These are phyloP conservation scores for Claviceps sp. DNA, from an alignment of 2,329 filamentous ascomycete genomes.

Conservation along the genomic window DNA sequence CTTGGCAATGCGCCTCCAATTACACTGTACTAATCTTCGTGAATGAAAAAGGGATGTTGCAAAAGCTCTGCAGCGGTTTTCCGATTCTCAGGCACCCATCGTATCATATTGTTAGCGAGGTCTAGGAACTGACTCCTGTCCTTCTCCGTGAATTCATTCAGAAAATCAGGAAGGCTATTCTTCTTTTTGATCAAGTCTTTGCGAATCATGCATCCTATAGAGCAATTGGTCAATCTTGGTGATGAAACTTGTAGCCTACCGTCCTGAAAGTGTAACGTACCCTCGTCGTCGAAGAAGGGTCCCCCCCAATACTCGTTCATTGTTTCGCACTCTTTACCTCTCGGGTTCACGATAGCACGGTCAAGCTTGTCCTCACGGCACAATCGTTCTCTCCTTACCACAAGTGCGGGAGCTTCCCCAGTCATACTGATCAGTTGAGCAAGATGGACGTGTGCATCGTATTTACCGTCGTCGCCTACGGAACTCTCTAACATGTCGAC, in stretches of 20 bases:
- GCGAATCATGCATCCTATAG: conserved; percentile 6
- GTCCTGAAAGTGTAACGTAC: not conserved
- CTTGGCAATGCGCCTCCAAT: too few species aligned
- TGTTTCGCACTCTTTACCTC: not conserved
- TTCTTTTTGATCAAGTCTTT: conserved; percentile 5
- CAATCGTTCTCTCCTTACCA: conserved; percentile 8
- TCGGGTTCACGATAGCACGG: not conserved
- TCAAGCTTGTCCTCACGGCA: conserved; percentile 4
- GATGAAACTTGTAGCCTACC: too few species aligned
- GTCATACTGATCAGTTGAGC: conserved; percentile 11
- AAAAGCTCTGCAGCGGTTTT: conserved; percentile 13
- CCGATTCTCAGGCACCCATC: conserved; percentile 14
- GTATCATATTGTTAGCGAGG: conserved; percentile 13
- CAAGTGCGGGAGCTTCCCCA: conserved; percentile 6
- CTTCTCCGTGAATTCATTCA: conserved; percentile 8
- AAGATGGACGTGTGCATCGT: conserved; percentile 13
- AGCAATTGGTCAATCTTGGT: not conserved
- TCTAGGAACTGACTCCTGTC: conserved; percentile 14
- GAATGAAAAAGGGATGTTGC: conserved; percentile 10
- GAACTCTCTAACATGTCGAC: conserved; percentile 6
- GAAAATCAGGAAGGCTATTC: conserved; percentile 6
- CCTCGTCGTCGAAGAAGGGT: conserved; percentile 9
- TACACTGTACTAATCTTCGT: too few species aligned
- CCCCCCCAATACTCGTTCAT: conserved; percentile 13
- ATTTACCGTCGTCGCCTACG: conserved; percentile 10